These are phyloP conservation scores for Phytophthora sansomeana DNA, from an alignment of 352 stramenopile genomes.

Conservation along the genomic window DNA sequence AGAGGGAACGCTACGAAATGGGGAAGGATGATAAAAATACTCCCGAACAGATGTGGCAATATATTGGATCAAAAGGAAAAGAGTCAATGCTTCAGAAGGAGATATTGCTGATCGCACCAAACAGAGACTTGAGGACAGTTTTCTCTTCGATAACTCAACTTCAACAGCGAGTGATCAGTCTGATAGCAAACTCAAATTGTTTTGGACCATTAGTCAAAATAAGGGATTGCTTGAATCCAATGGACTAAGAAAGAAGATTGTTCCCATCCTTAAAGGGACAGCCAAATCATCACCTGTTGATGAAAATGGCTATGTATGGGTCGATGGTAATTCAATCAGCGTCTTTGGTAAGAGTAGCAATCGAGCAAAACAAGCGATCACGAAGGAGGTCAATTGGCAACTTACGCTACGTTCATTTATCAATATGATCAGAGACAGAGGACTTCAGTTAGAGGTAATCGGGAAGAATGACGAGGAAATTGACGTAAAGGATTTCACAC, in stretches of 20 bases:
- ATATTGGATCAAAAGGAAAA: constrained; percentile 5
- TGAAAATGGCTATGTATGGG: constrained; percentile 1
- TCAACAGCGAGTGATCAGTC: constrained; percentile 9
- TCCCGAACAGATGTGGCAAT: constrained; percentile 1
- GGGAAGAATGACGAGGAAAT: background rate
- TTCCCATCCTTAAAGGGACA: background rate
- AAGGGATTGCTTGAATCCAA: constrained; percentile 19
- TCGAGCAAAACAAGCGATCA: background rate
- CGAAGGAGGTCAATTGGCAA: background rate
- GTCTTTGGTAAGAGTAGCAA: background rate
- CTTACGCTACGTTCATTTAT: background rate
- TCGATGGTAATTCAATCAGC: no score
- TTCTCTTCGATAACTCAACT: constrained; percentile 22
- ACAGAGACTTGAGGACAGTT: constrained; percentile 17
- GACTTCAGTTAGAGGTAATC: background rate
- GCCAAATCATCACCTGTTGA: constrained; percentile 2
- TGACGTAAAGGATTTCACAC: background rate
- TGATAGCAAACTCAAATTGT: constrained; percentile 14
- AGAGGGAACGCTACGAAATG: constrained; percentile 1
- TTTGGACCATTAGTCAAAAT: constrained; percentile 15
- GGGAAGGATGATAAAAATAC: constrained; percentile 15
- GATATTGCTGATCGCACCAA: constrained; percentile 7
- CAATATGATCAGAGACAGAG: constrained; percentile 1
- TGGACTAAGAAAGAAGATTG: constrained; percentile 9
- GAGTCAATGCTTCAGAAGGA: constrained; percentile 7